Percentiles rank a stretch among this genome's conserved stretches.
These are phyloP conservation scores for Hymenoscyphus scutula DNA, from an alignment of 2,329 filamentous ascomycete genomes.

Conservation along the genomic window DNA sequence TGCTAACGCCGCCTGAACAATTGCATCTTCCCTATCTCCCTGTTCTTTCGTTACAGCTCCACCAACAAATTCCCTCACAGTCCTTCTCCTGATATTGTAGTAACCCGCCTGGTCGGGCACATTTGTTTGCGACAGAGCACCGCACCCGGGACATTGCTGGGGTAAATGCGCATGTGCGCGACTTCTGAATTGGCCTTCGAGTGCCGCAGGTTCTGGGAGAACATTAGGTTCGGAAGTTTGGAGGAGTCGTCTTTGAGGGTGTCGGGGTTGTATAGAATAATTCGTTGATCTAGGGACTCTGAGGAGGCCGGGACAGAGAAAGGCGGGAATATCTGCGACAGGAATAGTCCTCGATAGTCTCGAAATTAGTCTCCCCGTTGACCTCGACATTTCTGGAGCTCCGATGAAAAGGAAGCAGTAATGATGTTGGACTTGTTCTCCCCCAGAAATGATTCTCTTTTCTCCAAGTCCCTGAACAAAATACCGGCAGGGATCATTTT, in stretches of 20 bases:
- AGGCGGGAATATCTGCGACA: conserved; percentile 44
- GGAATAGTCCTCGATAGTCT: conserved; percentile 21
- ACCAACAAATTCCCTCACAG: conserved; percentile 48
- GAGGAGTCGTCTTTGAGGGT: conserved; percentile 18
- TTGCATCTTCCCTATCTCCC: conserved; percentile 42
- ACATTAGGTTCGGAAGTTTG: background rate
- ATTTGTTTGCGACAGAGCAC: conserved; percentile 59
- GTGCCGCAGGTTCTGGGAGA: background rate
- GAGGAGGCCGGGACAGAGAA: conserved; percentile 46
- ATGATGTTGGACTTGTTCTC: background rate
- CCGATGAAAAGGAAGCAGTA: background rate
- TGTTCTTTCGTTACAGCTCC: background rate
- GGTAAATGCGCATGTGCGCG: conserved; percentile 42
- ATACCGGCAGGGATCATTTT: conserved; percentile 28
- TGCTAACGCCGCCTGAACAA: conserved; percentile 42
- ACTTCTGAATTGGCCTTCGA: background rate
- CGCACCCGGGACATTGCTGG: conserved; percentile 61
- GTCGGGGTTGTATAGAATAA: conserved; percentile 8
- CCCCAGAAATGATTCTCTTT: background rate
- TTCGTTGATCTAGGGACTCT: conserved; percentile 10
- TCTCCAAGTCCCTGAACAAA: conserved; percentile 16
- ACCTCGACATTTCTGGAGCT: conserved; percentile 19
- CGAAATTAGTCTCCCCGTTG: conserved; percentile 17
- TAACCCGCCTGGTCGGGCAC: conserved; percentile 53
- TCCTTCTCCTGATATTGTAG: conserved; percentile 51